Evolutionary conservation across 139 green algal species (phyloP), one percentile per base, ranked within the genome.

Genomic region (Mesostigma viride): DNA sequence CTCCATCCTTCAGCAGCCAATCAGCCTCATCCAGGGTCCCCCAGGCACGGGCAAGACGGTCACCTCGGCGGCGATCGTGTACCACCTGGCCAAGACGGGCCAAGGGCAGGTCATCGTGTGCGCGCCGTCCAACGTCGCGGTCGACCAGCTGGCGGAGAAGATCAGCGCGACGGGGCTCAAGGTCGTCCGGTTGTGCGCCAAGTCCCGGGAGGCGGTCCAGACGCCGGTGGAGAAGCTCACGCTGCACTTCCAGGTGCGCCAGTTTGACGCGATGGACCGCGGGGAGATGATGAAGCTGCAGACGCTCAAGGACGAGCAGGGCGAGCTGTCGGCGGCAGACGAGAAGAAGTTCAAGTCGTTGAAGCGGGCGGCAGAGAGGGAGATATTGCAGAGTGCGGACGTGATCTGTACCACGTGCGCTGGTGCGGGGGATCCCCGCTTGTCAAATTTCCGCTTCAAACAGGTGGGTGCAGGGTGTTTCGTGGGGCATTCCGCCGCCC

Each of bases 41-140:
- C 92, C 92, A 1, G 92, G 92, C 34, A 97, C 92, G 0, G 92
- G 92, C 68, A 99, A 99, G 84, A 99, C 92, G 0, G 92, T 99
- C 11, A 99, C 92, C 0, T 94, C 84, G 2, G 91, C 91, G 22
- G 86, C 90, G 6, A 87, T 99, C 27, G 90, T 97, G 40, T 99
- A 95, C 79, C 89, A 96, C 70, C 81, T 98, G 62, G 81, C 85
- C 17, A 77, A 81, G 46, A 75, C 78, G 36, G 81, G 64, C 5
- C 70, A 84, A 65, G 83, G 82, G 22, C 86, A 91, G 76, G 88
- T 99, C 66, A 79, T 97, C 59, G 90, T 99, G 69, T 83, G 80
- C 34, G 92, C 92, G 0, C 92, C 92, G 35, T 92, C 82, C 68
- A 99, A 99, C 74, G 89, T 99, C 20, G 92, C 91, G 1, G 92